A percentile compares a stretch with the other conserved stretches of the same genome.
These are phyloP conservation scores for Leishmania tarentolae DNA, from an alignment of 208 protist genomes.

Conservation along the genomic window DNA sequence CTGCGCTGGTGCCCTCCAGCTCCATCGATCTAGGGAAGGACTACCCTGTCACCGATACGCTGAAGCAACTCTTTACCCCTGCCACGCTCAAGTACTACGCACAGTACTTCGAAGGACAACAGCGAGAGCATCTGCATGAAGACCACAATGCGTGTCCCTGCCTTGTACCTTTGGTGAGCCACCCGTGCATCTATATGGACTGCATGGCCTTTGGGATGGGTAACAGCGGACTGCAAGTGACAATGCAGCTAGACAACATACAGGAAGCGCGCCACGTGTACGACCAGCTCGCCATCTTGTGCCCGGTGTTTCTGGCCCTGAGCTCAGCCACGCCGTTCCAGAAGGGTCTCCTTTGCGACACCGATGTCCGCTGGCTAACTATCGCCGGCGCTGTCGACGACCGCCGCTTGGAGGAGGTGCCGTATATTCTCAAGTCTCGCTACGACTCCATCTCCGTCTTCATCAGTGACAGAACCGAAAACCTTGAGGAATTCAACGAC, in stretches of 20 bases:
- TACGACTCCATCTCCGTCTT: slow-evolving; percentile 97
- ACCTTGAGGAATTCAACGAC: slow-evolving; percentile 91
- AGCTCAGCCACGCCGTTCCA: slow-evolving; percentile 96
- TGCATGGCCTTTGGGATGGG: slow-evolving; percentile 99
- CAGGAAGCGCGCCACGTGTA: slow-evolving; percentile 96
- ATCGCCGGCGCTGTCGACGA: slow-evolving; percentile 97
- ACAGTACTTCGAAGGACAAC: slow-evolving; percentile 85
- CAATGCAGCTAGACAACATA: slow-evolving; percentile 95
- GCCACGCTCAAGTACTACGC: slow-evolving; percentile 90
- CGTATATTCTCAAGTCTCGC: slow-evolving; percentile 94
- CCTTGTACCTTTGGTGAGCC: slow-evolving; percentile 80
- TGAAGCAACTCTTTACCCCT: slow-evolving; percentile 85
- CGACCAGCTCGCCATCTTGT: slow-evolving; percentile 96
- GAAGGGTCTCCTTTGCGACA: slow-evolving; percentile 96
- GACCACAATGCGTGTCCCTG: slow-evolving; percentile 84
- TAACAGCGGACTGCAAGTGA: slow-evolving; percentile 97
- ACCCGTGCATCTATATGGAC: slow-evolving; percentile 98
- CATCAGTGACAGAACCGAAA: slow-evolving; percentile 65
- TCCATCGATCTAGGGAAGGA: slow-evolving; percentile 40
- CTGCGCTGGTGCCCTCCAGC: slow-evolving; percentile 1
- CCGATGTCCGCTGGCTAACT: slow-evolving; percentile 96
- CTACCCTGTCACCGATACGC: slow-evolving; percentile 46
- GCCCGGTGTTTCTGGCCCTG: slow-evolving; percentile 96
- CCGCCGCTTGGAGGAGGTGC: slow-evolving; percentile 90
- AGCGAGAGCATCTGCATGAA: slow-evolving; percentile 70